These are phyloP conservation scores for Pythium dissimile DNA, from an alignment of 352 stramenopile species.

Conservation along the genomic window DNA sequence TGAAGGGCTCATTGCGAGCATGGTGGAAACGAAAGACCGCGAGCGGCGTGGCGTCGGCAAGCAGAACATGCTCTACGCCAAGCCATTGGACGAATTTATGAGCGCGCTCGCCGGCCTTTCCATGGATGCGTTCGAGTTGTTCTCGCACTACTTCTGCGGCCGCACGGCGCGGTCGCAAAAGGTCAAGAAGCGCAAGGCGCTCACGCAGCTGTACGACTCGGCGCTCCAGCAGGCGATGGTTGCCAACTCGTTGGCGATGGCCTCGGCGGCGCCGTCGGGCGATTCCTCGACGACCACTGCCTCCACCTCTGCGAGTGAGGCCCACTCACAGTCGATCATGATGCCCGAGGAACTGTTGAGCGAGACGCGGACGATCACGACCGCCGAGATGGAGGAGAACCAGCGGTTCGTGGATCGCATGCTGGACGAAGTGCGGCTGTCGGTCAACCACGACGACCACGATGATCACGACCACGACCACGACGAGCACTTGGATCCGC, in stretches of 20 bases:
- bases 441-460: constrained; percentile 40
- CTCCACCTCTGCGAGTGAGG: background rate
- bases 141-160: constrained; percentile 66
- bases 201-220: constrained; percentile 5
- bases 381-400: constrained; percentile 55
- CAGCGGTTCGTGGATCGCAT: constrained; percentile 81
- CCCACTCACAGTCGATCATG: constrained; percentile 23
- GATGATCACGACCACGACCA: constrained; percentile 18
- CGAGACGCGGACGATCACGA: constrained; percentile 34
- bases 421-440: constrained; percentile 63
- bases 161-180: constrained; percentile 72
- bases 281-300: background rate
- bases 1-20: constrained; percentile 72
- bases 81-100: constrained; percentile 73
- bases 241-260: constrained; percentile 1
- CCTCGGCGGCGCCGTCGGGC: background rate
- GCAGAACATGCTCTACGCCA: constrained; percentile 84
- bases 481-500: constrained; percentile 35
- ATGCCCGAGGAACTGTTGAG: constrained; percentile 45
- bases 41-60: constrained; percentile 75
- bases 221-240: constrained; percentile 1
- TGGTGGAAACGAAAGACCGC: constrained; percentile 83
- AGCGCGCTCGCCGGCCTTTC: constrained; percentile 53
- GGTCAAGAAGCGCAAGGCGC: constrained; percentile 49
- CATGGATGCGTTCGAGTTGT: constrained; percentile 75